phyloP scores from a whole-genome alignment of 202 grass and related monocot genomes.

The Schoenoplectus tabernaemontani region DNA sequence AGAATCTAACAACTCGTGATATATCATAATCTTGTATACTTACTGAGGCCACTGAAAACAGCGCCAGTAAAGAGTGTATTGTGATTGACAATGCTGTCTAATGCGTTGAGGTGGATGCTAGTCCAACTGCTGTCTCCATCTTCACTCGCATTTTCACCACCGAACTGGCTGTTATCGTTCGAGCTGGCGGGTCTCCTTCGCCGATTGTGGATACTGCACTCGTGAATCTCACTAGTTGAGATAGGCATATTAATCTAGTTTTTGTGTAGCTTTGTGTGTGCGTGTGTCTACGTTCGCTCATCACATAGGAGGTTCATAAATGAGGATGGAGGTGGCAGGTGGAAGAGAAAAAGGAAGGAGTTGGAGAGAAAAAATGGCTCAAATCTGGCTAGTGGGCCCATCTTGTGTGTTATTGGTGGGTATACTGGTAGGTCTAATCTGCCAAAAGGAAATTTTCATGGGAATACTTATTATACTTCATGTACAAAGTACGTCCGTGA shows the following conservation, averaged over 20 bases:
- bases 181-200: background rate
- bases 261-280: background rate
- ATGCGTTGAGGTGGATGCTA: constrained; percentile 22
- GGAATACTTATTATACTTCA: background rate
- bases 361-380: constrained; percentile 19
- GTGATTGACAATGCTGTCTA: constrained; percentile 30
- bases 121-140: background rate
- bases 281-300: background rate
- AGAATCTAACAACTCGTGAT: too few relatives aligned
- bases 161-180: background rate
- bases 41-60: constrained; percentile 30
- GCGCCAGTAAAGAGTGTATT: constrained; percentile 43
- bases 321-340: background rate
- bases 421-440: constrained; percentile 11
- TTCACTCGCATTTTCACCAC: background rate
- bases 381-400: background rate
- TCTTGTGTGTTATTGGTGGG: background rate
- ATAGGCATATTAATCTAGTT: background rate
- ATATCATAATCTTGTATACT: too few relatives aligned
- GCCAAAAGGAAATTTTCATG: constrained; percentile 1
- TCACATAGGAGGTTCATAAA: constrained; percentile 7
- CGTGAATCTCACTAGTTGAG: constrained; percentile 10
- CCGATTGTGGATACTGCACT: constrained; percentile 13
- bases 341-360: constrained; percentile 1
- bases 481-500: background rate